These are phyloP conservation scores for Aspergillus funiculosus DNA, from an alignment of 495 filamentous ascomycete species.

Conservation along the genomic window DNA sequence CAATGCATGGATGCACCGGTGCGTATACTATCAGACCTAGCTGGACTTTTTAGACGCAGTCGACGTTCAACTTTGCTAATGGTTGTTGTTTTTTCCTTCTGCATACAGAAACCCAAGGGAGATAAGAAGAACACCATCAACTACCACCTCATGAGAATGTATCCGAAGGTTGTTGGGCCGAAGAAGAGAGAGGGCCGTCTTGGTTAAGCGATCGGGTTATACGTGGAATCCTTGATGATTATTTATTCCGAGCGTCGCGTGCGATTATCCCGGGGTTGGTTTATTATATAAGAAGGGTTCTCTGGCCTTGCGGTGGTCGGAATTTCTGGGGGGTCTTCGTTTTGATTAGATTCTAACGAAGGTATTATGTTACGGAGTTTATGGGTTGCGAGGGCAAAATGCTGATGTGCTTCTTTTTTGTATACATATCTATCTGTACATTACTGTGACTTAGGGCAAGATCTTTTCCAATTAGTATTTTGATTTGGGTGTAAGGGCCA, in stretches of 20 bases:
- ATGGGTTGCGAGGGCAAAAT: constrained; percentile 1
- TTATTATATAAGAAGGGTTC: neutral
- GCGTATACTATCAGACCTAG: constrained; percentile 18
- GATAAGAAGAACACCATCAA: constrained; percentile 83
- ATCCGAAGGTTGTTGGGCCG: constrained; percentile 66
- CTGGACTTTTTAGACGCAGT: too few species aligned
- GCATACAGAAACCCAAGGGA: constrained; percentile 53
- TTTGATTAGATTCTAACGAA: neutral
- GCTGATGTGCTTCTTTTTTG: neutral
- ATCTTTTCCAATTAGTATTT: too few species aligned
- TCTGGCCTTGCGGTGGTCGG: neutral
- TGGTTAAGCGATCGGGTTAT: neutral
- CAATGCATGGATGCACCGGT: constrained; percentile 92
- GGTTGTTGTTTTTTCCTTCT: constrained; percentile 1
- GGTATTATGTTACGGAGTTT: constrained; percentile 2
- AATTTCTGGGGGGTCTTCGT: neutral
- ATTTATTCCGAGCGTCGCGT: neutral
- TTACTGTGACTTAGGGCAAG: constrained; percentile 10
- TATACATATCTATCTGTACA: constrained; percentile 10
- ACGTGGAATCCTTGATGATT: neutral
- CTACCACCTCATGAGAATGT: constrained; percentile 85
- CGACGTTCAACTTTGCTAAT: too few species aligned
- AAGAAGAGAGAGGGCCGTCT: constrained; percentile 48
- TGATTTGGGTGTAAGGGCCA: too few species aligned
- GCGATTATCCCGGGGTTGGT: neutral